A percentile compares a stretch with the other conserved stretches of the same genome.
These are phyloP conservation scores for Pythium folliculosum DNA, from an alignment of 352 stramenopile genomes.

Conservation along the genomic window DNA sequence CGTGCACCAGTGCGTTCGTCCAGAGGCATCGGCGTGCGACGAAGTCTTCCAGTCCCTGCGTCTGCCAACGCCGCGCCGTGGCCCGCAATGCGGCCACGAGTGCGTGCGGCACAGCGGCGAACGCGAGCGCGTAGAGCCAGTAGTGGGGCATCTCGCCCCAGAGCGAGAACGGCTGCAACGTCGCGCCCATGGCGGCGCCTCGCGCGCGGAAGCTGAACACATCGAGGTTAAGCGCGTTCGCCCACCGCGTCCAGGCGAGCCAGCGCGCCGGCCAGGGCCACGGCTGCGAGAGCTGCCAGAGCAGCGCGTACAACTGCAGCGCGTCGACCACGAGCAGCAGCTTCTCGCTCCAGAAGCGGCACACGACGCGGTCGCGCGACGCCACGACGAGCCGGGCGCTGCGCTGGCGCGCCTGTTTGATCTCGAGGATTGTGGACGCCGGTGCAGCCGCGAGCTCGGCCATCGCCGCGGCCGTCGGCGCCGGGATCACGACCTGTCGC, in stretches of 20 bases:
- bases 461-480: neutral
- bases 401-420: constrained; percentile 17
- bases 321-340: constrained; percentile 41
- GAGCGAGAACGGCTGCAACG: constrained; percentile 51
- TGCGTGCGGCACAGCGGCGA: constrained; percentile 32
- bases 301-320: constrained; percentile 62
- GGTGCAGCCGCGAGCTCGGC: neutral
- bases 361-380: constrained; percentile 25
- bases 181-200: constrained; percentile 63
- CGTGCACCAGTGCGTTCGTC: constrained; percentile 52
- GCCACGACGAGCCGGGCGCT: constrained; percentile 15
- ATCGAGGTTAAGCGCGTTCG: constrained; percentile 55
- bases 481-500: constrained; percentile 17
- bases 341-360: constrained; percentile 71
- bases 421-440: constrained; percentile 16
- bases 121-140: constrained; percentile 60
- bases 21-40: constrained; percentile 31
- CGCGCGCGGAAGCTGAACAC: constrained; percentile 50
- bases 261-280: constrained; percentile 71
- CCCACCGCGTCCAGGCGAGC: constrained; percentile 51
- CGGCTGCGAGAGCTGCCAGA: constrained; percentile 79
- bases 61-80: constrained; percentile 19
- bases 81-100: constrained; percentile 4
- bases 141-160: constrained; percentile 64
- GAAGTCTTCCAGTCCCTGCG: constrained; percentile 30